Evolutionary conservation across 2,329 filamentous ascomycete species (phyloP).

Genomic region (Karstenula rhodostoma): DNA sequence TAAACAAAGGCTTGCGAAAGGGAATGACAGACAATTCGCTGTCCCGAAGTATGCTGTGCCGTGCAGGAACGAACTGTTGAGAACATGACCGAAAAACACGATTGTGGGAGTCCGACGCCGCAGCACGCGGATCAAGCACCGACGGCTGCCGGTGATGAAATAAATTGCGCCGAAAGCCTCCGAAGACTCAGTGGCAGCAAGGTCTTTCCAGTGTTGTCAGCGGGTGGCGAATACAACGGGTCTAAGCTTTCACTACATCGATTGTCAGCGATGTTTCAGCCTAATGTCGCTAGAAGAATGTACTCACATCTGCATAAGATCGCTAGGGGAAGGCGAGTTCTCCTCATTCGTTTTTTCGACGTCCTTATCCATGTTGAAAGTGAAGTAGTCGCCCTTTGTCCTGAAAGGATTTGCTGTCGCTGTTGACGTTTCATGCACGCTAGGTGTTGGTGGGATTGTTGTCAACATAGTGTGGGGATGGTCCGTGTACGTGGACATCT

Average conservation of each 20-base stretch:
- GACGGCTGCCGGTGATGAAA: constrained; percentile 21
- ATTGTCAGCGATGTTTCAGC: constrained; percentile 15
- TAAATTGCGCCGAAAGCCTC: constrained; percentile 33
- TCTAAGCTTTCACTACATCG: constrained; percentile 36
- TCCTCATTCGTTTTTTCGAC: constrained; percentile 22
- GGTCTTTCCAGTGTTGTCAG: constrained; percentile 27
- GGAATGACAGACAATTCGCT: not conserved
- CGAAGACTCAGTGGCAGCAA: constrained; percentile 31
- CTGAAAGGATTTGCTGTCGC: constrained; percentile 50
- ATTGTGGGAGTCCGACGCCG: not conserved
- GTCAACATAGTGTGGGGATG: constrained; percentile 44
- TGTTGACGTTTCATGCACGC: constrained; percentile 30
- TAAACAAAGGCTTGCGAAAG: not conserved
- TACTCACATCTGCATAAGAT: constrained; percentile 41
- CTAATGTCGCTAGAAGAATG: not conserved
- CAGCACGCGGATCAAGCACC: constrained; percentile 16
- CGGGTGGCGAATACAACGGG: constrained; percentile 35
- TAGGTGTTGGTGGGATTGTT: constrained; percentile 54
- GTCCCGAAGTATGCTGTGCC: not conserved
- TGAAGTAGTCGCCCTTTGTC: constrained; percentile 39
- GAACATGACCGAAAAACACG: not conserved
- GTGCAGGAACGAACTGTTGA: not conserved
- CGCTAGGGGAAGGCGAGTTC: constrained; percentile 16
- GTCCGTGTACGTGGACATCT: constrained; percentile 44
- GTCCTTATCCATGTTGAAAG: constrained; percentile 34